Evolutionary conservation across 257 asterid genomes (phyloP).

Genomic region (Thymus mandschuricus): DNA sequence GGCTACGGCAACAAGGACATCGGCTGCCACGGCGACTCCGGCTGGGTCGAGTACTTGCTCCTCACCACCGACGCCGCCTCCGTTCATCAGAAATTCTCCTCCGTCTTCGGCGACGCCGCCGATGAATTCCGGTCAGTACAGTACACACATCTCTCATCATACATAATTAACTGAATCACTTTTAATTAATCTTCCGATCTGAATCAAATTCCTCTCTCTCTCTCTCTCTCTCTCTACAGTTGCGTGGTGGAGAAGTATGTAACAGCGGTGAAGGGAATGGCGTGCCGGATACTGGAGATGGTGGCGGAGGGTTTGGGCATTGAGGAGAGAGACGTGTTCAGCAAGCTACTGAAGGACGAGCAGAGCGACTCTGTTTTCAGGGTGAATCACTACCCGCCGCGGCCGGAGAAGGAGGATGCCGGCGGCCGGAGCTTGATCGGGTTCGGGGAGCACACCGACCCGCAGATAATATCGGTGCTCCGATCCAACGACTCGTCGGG

Average conservation of each 20-base stretch:
- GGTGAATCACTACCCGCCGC: constrained; percentile 72
- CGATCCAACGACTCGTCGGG: constrained; percentile 82
- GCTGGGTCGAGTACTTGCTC: constrained; percentile 76
- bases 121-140: constrained; percentile 51
- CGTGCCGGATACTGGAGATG: constrained; percentile 61
- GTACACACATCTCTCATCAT: too few species aligned
- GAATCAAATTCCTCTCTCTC: not conserved
- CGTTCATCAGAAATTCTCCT: constrained; percentile 45
- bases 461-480: constrained; percentile 80
- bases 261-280: constrained; percentile 56
- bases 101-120: constrained; percentile 61
- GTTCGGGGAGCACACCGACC: constrained; percentile 86
- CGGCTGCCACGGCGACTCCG: constrained; percentile 66
- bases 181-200: too few species aligned
- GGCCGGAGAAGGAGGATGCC: constrained; percentile 36
- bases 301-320: constrained; percentile 60
- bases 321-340: constrained; percentile 42
- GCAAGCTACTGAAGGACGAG: constrained; percentile 61
- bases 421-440: constrained; percentile 51
- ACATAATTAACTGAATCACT: not conserved
- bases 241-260: constrained; percentile 46
- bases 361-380: constrained; percentile 68
- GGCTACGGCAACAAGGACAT: constrained; percentile 74
- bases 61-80: constrained; percentile 49
- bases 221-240: constrained; percentile 18